Conservation (phyloP, 2,329 filamentous ascomycete species). For the Trichophyton mentagrophytes region DNA sequence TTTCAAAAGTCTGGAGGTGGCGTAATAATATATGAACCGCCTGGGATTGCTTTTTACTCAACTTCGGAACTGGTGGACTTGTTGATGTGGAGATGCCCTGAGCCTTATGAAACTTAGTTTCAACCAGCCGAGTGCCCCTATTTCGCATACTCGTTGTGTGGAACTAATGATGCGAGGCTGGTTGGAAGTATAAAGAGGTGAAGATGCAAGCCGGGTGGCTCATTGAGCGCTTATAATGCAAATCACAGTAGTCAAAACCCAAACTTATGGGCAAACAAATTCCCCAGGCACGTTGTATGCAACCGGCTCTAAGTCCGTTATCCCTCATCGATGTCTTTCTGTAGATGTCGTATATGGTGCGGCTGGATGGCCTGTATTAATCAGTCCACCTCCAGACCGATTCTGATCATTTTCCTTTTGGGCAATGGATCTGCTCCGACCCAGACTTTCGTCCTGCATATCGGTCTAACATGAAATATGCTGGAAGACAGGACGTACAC, state of each 20-base stretch:
- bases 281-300: neutral
- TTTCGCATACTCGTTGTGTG: neutral
- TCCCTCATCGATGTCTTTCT: neutral
- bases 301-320: neutral
- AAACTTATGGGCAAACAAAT: neutral
- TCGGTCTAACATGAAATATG: neutral
- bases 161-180: neutral
- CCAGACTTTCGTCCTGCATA: constrained; percentile 1
- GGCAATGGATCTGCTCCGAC: neutral
- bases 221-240: neutral
- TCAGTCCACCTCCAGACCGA: neutral
- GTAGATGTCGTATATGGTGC: neutral
- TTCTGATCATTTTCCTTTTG: neutral
- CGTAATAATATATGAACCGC: constrained; percentile 7
- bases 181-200: neutral
- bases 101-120: constrained; percentile 14
- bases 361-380: neutral
- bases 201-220: neutral
- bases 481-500: neutral
- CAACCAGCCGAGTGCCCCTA: constrained; percentile 6
- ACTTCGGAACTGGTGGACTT: constrained; percentile 6
- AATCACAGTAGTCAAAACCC: neutral
- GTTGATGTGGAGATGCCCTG: constrained; percentile 12
- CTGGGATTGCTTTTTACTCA: constrained; percentile 3
- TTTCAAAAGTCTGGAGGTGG: constrained; percentile 3